Evolutionary conservation across 495 filamentous ascomycete species (phyloP).

Genomic region (Neurospora sp.): DNA sequence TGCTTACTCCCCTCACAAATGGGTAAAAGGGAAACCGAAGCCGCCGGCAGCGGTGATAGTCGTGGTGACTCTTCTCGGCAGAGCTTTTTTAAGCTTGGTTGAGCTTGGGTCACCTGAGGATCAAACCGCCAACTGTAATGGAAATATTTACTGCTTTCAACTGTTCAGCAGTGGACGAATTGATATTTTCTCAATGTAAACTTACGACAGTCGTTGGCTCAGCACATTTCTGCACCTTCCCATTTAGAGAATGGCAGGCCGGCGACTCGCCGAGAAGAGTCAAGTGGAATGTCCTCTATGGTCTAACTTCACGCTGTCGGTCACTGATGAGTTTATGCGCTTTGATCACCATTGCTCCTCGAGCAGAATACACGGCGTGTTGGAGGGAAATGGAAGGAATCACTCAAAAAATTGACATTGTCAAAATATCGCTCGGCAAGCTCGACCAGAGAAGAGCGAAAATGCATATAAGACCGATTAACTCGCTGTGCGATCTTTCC

Average conservation of each 20-base stretch:
- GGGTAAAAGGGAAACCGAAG: too few species aligned
- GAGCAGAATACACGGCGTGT: not conserved
- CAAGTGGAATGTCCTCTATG: not conserved
- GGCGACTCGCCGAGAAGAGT: not conserved
- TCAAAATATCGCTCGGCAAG: not conserved
- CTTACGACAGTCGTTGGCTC: too few species aligned
- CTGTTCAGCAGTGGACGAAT: not conserved
- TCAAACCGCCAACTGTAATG: not conserved
- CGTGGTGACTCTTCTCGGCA: too few species aligned
- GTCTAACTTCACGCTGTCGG: not conserved
- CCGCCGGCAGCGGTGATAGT: too few species aligned
- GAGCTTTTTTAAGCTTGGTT: too few species aligned
- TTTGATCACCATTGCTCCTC: not conserved
- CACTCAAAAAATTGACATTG: not conserved
- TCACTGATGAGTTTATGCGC: not conserved
- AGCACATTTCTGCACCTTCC: not conserved
- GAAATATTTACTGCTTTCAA: not conserved
- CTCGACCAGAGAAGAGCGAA: not conserved
- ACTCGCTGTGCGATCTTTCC: not conserved
- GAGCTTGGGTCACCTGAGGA: too few species aligned
- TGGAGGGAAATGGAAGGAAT: not conserved
- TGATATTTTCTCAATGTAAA: too few species aligned
- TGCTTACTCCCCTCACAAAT: too few species aligned
- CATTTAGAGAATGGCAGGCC: not conserved
- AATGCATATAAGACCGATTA: not conserved